phyloP scores from a whole-genome alignment of 441 rosid genomes.

The Adansonia madagascariensis region DNA sequence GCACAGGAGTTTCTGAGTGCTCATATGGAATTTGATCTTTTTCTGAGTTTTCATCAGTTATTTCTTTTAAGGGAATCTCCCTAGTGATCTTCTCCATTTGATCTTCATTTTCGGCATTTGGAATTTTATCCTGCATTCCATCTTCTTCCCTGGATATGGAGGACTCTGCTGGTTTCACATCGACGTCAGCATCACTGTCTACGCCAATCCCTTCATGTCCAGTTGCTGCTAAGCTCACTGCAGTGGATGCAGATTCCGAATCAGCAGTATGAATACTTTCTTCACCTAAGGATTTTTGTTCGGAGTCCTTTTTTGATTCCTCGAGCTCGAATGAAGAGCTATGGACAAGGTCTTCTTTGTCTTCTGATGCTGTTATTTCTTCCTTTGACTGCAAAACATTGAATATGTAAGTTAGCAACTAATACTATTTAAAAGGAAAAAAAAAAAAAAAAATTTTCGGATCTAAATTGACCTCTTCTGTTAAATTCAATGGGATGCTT shows the following conservation, averaged over 20 bases:
- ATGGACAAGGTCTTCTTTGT: slow-evolving; percentile 20
- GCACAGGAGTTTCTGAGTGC: slow-evolving; percentile 23
- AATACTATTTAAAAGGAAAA: not conserved
- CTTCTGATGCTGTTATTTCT: slow-evolving; percentile 31
- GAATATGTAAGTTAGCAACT: slow-evolving; percentile 6
- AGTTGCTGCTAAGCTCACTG: slow-evolving; percentile 13
- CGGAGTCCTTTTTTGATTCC: slow-evolving; percentile 21
- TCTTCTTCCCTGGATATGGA: slow-evolving; percentile 20
- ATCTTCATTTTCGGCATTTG: slow-evolving; percentile 25
- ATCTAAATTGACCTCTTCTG: slow-evolving; percentile 38
- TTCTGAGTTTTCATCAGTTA: slow-evolving; percentile 24
- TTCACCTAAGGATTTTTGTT: slow-evolving; percentile 31
- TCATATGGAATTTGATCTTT: slow-evolving; percentile 25
- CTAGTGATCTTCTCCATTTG: slow-evolving; percentile 8
- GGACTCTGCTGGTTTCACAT: slow-evolving; percentile 29
- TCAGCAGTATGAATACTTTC: slow-evolving; percentile 21
- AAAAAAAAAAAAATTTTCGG: not conserved
- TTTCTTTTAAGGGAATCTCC: slow-evolving; percentile 14
- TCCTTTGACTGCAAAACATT: slow-evolving; percentile 21
- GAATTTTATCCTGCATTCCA: slow-evolving; percentile 26
- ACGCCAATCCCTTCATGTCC: slow-evolving; percentile 20
- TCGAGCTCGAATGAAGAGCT: slow-evolving; percentile 19
- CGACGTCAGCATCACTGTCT: slow-evolving; percentile 18
- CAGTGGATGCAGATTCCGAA: slow-evolving; percentile 12
- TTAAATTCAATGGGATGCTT: slow-evolving; percentile 22